Base-by-base conservation (phyloP, 129 eudicot species). In the Logfia minima region DNA sequence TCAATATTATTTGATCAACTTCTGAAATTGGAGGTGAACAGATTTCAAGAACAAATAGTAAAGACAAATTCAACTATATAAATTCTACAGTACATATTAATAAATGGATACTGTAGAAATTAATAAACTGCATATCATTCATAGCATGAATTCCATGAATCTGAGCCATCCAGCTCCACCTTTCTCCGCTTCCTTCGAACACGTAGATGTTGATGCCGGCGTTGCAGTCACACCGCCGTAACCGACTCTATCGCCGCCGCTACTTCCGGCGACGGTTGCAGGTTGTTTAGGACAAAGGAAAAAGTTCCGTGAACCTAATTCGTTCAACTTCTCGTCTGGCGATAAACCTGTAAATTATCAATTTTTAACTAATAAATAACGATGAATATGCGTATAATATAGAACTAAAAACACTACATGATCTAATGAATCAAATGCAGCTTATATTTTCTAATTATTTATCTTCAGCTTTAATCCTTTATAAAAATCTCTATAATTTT, bases 271-370 rank as follows among this genome's bases (percentile, higher is more conserved):
- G 76, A 18, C 71, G 45, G 64, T 19, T 19, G 85, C 53, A 34
- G 79, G 13, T 35, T 23, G 77, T 68, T 81, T 84, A 6, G 88
- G 88, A 81, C 93, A 94, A 0, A 91, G 81, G 74, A 94, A 94
- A 87, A 94, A 94, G 74, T 94, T 94, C 53, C 99, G 82, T 37
- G 97, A 91, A 22, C 96, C 99, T 70, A 94, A 82, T 64, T 78
- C 81, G n/a, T 81, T 77, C 70, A 94, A 69, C 87, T 88, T 86
- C 82, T 89, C 99, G 75, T 85, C 88, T 18, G 79, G 84, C 16
- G 85, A 83, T 87, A 94, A 79, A 80, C 97, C 99, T 94, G 84
- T 4, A 52, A 8, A 32, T 35, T 8, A 6, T 8, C 16, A 21
- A 8, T 74, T 56, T 9, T 1, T 29, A 41, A 56, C 22, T 23